phyloP scores from a whole-genome alignment of 2,329 filamentous ascomycete species.

The Didymella segeticola region DNA sequence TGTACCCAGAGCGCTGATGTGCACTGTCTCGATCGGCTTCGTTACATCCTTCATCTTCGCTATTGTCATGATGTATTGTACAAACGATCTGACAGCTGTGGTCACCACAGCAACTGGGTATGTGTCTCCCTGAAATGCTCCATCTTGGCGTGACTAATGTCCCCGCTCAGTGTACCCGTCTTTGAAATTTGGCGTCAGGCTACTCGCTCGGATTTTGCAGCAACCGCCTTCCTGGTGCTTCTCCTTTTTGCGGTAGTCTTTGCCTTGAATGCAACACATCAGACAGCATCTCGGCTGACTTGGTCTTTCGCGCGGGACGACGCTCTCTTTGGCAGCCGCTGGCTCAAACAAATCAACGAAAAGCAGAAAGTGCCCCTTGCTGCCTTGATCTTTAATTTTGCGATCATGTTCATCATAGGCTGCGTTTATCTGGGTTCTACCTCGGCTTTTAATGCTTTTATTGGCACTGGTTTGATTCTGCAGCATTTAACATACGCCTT shows the following conservation, averaged over 20 bases:
- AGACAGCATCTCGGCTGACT: slow-evolving; percentile 26
- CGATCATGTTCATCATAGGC: slow-evolving; percentile 26
- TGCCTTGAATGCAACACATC: slow-evolving; percentile 20
- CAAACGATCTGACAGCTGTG: slow-evolving; percentile 17
- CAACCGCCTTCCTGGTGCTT: slow-evolving; percentile 19
- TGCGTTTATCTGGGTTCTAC: slow-evolving; percentile 29
- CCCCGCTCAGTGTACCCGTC: slow-evolving; percentile 14
- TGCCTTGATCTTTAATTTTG: slow-evolving; percentile 24
- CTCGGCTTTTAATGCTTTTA: slow-evolving; percentile 27
- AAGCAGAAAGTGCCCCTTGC: slow-evolving; percentile 20
- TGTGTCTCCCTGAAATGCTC: neutral
- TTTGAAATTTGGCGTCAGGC: slow-evolving; percentile 29
- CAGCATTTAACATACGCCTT: slow-evolving; percentile 40
- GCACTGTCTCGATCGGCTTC: slow-evolving; percentile 33
- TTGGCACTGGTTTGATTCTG: slow-evolving; percentile 26
- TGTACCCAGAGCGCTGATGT: slow-evolving; percentile 46
- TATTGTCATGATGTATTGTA: slow-evolving; percentile 24
- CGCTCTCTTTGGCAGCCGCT: slow-evolving; percentile 21
- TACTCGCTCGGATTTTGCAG: slow-evolving; percentile 20
- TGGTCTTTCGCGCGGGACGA: slow-evolving; percentile 28
- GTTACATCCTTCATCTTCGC: slow-evolving; percentile 28
- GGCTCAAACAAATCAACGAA: slow-evolving; percentile 18
- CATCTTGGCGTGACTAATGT: neutral
- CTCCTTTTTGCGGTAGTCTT: slow-evolving; percentile 19
- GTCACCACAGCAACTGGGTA: slow-evolving; percentile 23